Conservation (phyloP, 768 basidiomycete genomes). For the Termitomyces sp. region DNA sequence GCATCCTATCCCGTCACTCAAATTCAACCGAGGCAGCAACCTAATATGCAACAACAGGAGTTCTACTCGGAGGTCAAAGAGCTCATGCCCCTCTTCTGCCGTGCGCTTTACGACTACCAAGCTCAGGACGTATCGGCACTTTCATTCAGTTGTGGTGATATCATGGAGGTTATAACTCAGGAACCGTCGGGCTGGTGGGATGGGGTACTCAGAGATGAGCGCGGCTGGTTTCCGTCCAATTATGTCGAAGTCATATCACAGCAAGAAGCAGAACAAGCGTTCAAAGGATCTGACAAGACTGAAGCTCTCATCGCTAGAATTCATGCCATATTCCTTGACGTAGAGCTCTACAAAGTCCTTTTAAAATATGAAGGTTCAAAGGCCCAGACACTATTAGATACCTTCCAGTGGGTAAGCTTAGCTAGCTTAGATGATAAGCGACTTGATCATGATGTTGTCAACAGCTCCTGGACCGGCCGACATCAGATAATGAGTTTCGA, state of each 20-base stretch:
- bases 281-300: no score
- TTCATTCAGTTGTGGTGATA: slow-evolving; percentile 80
- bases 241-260: slow-evolving; percentile 81
- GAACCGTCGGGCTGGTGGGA: slow-evolving; percentile 99
- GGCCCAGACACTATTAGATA: background rate
- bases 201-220: slow-evolving; percentile 81
- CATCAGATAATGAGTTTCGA: background rate
- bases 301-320: background rate
- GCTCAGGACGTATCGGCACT: slow-evolving; percentile 87
- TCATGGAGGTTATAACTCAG: slow-evolving; percentile 91
- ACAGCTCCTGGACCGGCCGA: background rate
- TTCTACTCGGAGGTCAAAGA: no score
- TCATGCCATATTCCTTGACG: background rate
- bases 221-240: slow-evolving; percentile 98
- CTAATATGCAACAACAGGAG: no score
- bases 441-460: no score
- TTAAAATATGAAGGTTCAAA: background rate
- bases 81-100: slow-evolving; percentile 89
- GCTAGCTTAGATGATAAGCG: no score
- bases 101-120: slow-evolving; percentile 88
- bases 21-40: no score
- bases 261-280: slow-evolving; percentile 74
- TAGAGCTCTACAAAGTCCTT: background rate
- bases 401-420: background rate
- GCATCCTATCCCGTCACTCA: no score